These are phyloP conservation scores for Talaromyces piceae DNA, from an alignment of 2,329 filamentous ascomycete genomes.

Conservation along the genomic window DNA sequence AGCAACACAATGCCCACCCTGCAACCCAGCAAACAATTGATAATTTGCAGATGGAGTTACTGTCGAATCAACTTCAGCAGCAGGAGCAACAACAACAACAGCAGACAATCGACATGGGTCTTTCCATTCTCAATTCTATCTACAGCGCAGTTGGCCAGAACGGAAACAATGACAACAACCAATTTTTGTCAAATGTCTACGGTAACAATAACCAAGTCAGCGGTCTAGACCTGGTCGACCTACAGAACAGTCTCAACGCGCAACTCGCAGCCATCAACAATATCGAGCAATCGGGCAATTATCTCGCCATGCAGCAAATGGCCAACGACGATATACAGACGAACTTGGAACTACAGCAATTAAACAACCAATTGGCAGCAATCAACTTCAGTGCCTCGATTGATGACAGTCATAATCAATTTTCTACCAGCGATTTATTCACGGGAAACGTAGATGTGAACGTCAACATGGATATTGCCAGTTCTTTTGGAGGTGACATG, in stretches of 20 bases:
- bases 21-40: conserved; percentile 1
- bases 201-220: conserved; percentile 6
- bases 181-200: background rate
- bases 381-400: background rate
- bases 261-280: background rate
- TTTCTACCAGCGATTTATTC: background rate
- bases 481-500: background rate
- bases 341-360: conserved; percentile 3
- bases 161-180: conserved; percentile 1
- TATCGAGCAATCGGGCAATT: background rate
- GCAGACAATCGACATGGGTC: background rate
- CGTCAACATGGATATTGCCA: conserved; percentile 1
- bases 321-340: background rate
- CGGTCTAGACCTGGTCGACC: background rate
- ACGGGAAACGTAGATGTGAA: conserved; percentile 2
- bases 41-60: conserved; percentile 3
- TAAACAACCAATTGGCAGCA: conserved; percentile 7
- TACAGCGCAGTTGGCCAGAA: background rate
- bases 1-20: background rate
- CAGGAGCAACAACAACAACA: conserved; percentile 2
- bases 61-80: conserved; percentile 4
- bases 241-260: conserved; percentile 1
- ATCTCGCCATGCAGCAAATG: background rate
- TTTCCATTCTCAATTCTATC: conserved; percentile 6
- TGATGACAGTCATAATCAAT: background rate